Conservation (phyloP, 305 asterid genomes). For the Rubia occidens region DNA sequence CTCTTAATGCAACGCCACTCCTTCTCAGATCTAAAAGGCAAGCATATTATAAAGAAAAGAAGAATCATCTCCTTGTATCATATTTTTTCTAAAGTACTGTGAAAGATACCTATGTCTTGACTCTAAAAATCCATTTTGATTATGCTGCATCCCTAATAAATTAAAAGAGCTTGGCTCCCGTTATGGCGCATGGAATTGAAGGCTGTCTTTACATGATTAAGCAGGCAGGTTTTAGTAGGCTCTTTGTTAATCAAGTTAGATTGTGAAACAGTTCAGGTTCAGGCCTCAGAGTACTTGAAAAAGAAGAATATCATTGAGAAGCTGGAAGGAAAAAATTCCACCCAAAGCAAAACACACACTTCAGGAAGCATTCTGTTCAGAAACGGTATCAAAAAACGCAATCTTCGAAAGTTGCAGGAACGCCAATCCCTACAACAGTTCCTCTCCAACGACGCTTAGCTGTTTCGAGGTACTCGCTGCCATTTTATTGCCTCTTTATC, state of each 20-base stretch:
- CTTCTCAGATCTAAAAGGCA: neutral
- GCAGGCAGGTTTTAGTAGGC: neutral
- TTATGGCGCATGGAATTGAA: neutral
- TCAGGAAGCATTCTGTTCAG: conserved; percentile 51
- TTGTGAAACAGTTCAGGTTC: conserved; percentile 56
- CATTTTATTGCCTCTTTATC: neutral
- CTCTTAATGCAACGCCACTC: neutral
- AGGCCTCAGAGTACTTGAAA: conserved; percentile 49
- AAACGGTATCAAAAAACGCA: conserved; percentile 51
- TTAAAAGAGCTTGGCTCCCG: neutral
- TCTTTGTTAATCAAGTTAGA: conserved; percentile 20
- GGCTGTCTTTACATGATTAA: neutral
- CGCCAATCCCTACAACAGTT: conserved; percentile 26
- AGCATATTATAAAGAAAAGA: no score
- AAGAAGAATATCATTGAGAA: conserved; percentile 27
- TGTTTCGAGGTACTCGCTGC: conserved; percentile 18
- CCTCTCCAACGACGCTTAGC: conserved; percentile 15
- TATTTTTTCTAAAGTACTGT: no score
- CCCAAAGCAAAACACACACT: conserved; percentile 27
- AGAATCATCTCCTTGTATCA: no score
- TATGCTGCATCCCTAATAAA: neutral
- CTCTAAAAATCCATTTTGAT: neutral
- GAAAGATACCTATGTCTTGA: neutral
- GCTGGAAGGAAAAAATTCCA: conserved; percentile 21
- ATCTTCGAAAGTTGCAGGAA: conserved; percentile 42